Base-by-base conservation (phyloP, 2,329 filamentous ascomycete genomes). In the Tolypocladium nubicola region DNA sequence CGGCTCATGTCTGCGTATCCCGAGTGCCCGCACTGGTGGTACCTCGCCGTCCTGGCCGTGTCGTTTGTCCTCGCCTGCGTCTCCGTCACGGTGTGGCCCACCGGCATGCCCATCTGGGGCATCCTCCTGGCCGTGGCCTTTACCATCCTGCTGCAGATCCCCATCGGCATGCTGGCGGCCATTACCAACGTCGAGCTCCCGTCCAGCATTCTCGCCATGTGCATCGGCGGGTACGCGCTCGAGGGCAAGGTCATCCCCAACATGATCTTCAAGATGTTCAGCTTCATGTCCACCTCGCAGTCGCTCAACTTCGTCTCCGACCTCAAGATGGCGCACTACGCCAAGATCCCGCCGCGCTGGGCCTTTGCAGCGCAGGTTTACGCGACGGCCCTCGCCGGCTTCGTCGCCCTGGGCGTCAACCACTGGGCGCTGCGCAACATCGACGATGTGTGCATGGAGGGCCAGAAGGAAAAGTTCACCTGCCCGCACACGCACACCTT, bases 231-330 rank as follows among this genome's bases (percentile, higher is more conserved):
- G 1, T 87, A 88, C 67, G 82, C 86, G 69, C 76, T 85, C 41
- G 85, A 84, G 0, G 85, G 85, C 10, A 75, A 75, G 2, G 82
- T 84, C 1, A 75, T 88, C 52, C 83, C 83, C 7, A 83, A 87
- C 76, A 88, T 89, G 84, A 76, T 88, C 66, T 88, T 88, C 75
- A 87, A 86, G 68, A 85, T 82, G 59, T 87, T 83, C 60, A 81
- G 82, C 54, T 86, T 83, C 64, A 80, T 86, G 59, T 80, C 76
- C 65, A 84, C 85, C 74, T 75, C 75, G 23, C 81, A 86, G 66
- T 82, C 79, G 0, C 72, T 85, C 53, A 80, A 77, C 65, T 85
- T 85, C 64, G 70, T 75, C 3, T 76, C 82, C 62, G 82, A 86
- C 61, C 74, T 85, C 61, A 86, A 85, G 64, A 71, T 84, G 1